Base-by-base conservation (phyloP, 805 yeast species). In the Teunomyces tritomae region DNA sequence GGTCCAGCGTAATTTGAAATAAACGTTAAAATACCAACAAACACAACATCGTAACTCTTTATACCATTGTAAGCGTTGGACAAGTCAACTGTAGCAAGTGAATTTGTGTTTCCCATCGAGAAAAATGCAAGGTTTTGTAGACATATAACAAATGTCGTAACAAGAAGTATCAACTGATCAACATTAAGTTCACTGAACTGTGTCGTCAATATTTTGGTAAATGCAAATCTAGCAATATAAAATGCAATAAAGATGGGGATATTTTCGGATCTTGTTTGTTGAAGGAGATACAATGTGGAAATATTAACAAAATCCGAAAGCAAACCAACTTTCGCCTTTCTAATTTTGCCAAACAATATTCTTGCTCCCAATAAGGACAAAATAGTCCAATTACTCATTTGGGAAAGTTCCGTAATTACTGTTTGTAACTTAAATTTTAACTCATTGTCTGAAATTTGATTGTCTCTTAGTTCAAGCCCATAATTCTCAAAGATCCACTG, bases 51-150 rank as follows among this genome's bases (percentile, higher is more conserved):
- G 60, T 89, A 94, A 39, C 80, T 77, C 0, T 80, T 66, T 6
- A 91, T 73, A 0, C 99, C 99, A 61, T 92, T 92, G 65, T 94
- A 94, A 0, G 97, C 91, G 62, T 92, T 91, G 0, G 96, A 82
- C 20, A 94, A 74, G 58, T 92, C 97, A 17, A 94, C 83, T 0
- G 97, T 85, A 0, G 97, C 92, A 55, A 94, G 76, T 34, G 96
- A 89, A 60, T 94, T 94, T 0, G 98, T 90, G 44, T 88, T 89
- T 0, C 98, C 98, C 62, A 86, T 76, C 16, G 88, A 87, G 69
- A 88, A 94, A 62, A 92, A 94, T 0, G 90, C 70, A 36, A 89
- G 70, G 55, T 89, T 84, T 61, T 89, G 95, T 43, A 89, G 54
- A 17, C 85, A 62, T 3, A 89, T 53, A 2, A 69, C 67, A 49